Percentiles rank a stretch among this genome's conserved stretches.
These are phyloP conservation scores for Raphanus raphanistrum DNA, from an alignment of 345 rosid genomes.

Conservation along the genomic window DNA sequence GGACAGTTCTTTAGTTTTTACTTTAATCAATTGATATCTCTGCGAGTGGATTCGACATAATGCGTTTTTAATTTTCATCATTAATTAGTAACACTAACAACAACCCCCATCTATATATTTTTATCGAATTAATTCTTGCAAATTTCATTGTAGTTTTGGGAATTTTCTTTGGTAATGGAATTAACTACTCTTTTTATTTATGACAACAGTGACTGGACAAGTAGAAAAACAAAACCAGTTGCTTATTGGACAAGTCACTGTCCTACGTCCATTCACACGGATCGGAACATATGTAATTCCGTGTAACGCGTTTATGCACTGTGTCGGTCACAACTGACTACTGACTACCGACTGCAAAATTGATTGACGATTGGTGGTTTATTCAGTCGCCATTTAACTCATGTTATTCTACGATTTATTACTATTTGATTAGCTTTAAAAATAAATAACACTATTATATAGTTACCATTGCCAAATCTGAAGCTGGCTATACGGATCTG, in stretches of 20 bases:
- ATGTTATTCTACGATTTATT: too few species aligned
- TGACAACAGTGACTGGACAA: neutral
- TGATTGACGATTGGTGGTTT: too few species aligned
- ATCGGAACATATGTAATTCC: conserved; percentile 3
- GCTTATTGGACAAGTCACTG: conserved; percentile 21
- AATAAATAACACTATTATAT: too few species aligned
- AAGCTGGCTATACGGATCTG: neutral
- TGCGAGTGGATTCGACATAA: conserved; percentile 3
- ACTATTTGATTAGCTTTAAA: neutral
- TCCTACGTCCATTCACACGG: neutral
- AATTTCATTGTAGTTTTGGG: neutral
- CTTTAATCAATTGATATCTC: neutral
- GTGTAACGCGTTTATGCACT: conserved; percentile 6
- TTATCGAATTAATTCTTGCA: neutral
- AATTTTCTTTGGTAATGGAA: neutral
- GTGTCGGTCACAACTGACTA: neutral
- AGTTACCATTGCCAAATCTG: neutral
- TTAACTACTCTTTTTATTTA: neutral
- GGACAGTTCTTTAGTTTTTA: too few species aligned
- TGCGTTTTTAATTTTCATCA: neutral
- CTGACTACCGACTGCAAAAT: neutral
- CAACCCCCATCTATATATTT: neutral
- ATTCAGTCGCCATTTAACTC: too few species aligned
- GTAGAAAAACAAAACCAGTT: neutral
- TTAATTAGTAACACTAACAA: neutral